Conservation (phyloP, 371 early-diverging fungal species). For the Syncephalis fuscata region DNA sequence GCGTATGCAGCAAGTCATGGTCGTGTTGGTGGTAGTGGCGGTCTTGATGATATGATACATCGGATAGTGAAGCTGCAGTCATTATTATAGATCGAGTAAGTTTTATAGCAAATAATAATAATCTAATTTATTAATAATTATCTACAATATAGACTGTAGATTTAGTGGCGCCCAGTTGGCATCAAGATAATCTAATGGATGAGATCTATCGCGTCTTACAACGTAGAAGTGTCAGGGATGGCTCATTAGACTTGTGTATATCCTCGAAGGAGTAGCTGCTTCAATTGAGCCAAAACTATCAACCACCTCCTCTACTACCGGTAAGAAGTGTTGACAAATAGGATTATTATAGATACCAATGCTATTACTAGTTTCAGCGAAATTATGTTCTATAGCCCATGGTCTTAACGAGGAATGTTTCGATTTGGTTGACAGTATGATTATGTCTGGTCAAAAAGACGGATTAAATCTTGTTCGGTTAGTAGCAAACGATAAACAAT, state of each 20-base stretch:
- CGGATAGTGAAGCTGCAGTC: neutral
- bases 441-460: neutral
- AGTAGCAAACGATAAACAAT: neutral
- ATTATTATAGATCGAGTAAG: slow-evolving; percentile 1
- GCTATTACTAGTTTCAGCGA: neutral
- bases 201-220: neutral
- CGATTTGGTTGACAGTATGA: neutral
- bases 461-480: neutral
- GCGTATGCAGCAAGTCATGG: neutral
- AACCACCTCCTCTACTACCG: too few species aligned
- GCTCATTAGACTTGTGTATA: too few species aligned
- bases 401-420: neutral
- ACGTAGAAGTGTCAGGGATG: too few species aligned
- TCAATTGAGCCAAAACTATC: too few species aligned
- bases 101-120: neutral
- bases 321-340: neutral
- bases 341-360: neutral
- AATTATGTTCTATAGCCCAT: neutral
- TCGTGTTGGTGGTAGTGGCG: too few species aligned
- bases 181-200: neutral
- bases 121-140: neutral
- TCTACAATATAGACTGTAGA: neutral
- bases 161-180: neutral
- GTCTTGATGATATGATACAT: neutral
- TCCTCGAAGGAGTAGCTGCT: too few species aligned